phyloP scores from a whole-genome alignment of 345 rosid species.

The Arabis hirsuta region DNA sequence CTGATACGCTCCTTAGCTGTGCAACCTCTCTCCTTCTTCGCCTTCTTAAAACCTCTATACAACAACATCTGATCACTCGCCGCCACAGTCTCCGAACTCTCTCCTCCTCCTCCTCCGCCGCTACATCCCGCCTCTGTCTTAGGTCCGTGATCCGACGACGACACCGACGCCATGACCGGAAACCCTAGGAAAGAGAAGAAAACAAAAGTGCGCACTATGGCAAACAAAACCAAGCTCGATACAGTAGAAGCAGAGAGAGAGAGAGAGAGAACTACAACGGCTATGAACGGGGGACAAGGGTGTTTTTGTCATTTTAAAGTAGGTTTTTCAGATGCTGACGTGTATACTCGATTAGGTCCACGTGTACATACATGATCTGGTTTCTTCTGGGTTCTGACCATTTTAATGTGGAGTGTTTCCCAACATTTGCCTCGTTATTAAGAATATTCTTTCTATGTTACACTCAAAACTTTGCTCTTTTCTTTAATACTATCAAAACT shows the following conservation, averaged over 20 bases:
- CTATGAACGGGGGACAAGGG: slow-evolving; percentile 44
- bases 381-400: slow-evolving; percentile 34
- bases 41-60: slow-evolving; percentile 83
- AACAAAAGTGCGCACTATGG: slow-evolving; percentile 18
- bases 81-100: slow-evolving; percentile 69
- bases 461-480: slow-evolving; percentile 41
- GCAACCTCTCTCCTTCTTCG: slow-evolving; percentile 95
- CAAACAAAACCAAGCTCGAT: slow-evolving; percentile 24
- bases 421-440: slow-evolving; percentile 42
- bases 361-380: slow-evolving; percentile 42
- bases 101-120: slow-evolving; percentile 49
- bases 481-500: background rate
- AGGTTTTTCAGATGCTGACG: slow-evolving; percentile 20
- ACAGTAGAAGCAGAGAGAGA: slow-evolving; percentile 33
- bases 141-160: slow-evolving; percentile 83
- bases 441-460: slow-evolving; percentile 46
- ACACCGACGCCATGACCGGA: slow-evolving; percentile 65
- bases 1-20: slow-evolving; percentile 99
- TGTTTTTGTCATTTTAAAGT: slow-evolving; percentile 21
- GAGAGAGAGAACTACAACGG: slow-evolving; percentile 40
- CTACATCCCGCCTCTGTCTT: slow-evolving; percentile 60
- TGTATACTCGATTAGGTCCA: slow-evolving; percentile 16
- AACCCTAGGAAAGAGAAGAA: slow-evolving; percentile 50
- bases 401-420: slow-evolving; percentile 39
- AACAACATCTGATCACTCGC: slow-evolving; percentile 82